Conservation (phyloP, 148 eudicot genomes). For the Camellia japonica region DNA sequence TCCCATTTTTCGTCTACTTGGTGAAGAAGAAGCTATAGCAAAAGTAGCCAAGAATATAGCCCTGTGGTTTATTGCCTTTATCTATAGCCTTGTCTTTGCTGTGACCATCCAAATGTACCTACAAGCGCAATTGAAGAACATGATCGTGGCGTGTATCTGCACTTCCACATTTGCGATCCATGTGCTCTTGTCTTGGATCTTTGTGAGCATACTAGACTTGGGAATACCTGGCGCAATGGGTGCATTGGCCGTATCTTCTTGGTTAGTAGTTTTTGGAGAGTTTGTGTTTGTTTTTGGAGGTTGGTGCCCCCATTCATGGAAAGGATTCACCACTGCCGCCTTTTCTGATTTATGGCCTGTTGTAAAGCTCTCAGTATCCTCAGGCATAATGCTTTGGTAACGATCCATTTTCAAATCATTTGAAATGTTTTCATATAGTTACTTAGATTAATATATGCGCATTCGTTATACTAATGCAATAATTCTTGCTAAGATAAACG, state of each 20-base stretch:
- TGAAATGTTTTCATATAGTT: not conserved
- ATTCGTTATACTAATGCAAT: no score
- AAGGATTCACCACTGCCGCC: constrained; percentile 52
- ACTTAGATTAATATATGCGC: no score
- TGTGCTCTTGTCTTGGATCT: constrained; percentile 54
- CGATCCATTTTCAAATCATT: no score
- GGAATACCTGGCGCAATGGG: constrained; percentile 55
- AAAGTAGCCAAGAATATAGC: constrained; percentile 38
- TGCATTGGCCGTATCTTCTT: constrained; percentile 42
- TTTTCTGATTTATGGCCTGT: constrained; percentile 50
- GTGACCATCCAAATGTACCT: constrained; percentile 64
- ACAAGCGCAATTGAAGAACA: constrained; percentile 69
- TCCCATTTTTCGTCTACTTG: constrained; percentile 46
- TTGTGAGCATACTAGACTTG: constrained; percentile 32
- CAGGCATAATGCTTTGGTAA: constrained; percentile 69
- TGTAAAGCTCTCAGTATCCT: constrained; percentile 51
- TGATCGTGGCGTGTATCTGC: constrained; percentile 44
- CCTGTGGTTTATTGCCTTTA: constrained; percentile 57
- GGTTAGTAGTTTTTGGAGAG: constrained; percentile 46
- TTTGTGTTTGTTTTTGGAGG: constrained; percentile 54
- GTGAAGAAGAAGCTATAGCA: constrained; percentile 43
- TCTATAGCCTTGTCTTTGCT: constrained; percentile 37
- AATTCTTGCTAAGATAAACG: no score
- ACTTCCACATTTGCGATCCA: constrained; percentile 33
- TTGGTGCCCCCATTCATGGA: constrained; percentile 63